These are phyloP conservation scores for Hypoxylon rickii DNA, from an alignment of 495 filamentous ascomycete genomes.

Conservation along the genomic window DNA sequence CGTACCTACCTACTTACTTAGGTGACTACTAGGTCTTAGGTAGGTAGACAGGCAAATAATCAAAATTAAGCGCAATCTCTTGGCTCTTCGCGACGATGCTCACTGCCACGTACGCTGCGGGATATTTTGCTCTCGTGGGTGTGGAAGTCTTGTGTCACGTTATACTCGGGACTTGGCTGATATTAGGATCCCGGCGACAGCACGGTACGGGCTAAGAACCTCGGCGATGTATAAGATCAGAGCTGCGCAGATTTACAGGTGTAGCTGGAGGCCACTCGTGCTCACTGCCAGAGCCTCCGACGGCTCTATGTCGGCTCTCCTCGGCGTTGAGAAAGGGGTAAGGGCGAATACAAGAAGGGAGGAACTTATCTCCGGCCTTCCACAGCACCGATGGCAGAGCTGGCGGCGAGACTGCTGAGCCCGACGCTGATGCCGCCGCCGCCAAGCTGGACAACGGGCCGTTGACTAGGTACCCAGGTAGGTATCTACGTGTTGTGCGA, in stretches of 20 bases:
- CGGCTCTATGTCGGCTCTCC: no score
- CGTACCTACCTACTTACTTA: no score
- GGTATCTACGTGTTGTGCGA: no score
- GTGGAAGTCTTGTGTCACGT: no score
- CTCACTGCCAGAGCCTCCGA: constrained; percentile 59
- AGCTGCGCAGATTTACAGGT: constrained; percentile 93
- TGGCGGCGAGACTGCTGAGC: constrained; percentile 69
- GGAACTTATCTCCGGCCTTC: constrained; percentile 67
- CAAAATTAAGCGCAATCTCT: no score
- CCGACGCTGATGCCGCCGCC: constrained; percentile 54
- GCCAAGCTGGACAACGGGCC: constrained; percentile 52
- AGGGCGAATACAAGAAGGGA: not conserved
- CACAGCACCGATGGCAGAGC: constrained; percentile 91
- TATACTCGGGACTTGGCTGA: constrained; percentile 42
- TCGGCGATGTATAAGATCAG: constrained; percentile 93
- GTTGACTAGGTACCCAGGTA: no score
- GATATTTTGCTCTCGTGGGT: no score
- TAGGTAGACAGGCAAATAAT: no score
- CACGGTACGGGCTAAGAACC: constrained; percentile 75
- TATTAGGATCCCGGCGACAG: constrained; percentile 50
- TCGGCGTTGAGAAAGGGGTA: no score
- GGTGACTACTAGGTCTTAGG: no score
- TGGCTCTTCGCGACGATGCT: no score
- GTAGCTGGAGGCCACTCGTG: constrained; percentile 83
- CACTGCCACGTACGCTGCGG: no score